Evolutionary conservation across 2,329 filamentous ascomycete species (phyloP).

Genomic region (Cytospora mali): DNA sequence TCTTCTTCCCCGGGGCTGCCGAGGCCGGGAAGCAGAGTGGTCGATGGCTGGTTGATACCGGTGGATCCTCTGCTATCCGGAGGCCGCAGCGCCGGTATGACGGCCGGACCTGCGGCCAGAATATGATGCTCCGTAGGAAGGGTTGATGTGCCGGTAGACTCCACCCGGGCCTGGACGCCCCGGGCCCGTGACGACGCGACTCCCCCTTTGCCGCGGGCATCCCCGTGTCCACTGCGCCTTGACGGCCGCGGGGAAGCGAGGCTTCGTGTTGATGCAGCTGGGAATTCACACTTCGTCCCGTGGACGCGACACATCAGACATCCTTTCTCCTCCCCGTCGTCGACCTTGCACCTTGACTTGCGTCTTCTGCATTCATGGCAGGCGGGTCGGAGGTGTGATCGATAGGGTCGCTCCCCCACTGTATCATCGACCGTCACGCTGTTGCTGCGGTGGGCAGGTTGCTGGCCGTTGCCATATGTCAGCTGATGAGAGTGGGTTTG

Average conservation of each 20-base stretch:
- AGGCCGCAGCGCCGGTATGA: not conserved
- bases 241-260: not conserved
- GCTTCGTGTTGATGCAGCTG: slow-evolving; percentile 31
- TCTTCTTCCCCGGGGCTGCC: slow-evolving; percentile 41
- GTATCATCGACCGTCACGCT: slow-evolving; percentile 1
- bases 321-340: slow-evolving; percentile 48
- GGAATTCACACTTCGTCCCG: slow-evolving; percentile 59
- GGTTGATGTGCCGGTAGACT: not conserved
- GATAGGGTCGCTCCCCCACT: slow-evolving; percentile 51
- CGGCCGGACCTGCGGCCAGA: not conserved
- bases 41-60: slow-evolving; percentile 34
- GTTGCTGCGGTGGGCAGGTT: not conserved
- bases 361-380: slow-evolving; percentile 62
- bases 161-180: not conserved
- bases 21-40: slow-evolving; percentile 35
- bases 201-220: not conserved
- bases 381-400: slow-evolving; percentile 63
- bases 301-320: slow-evolving; percentile 63
- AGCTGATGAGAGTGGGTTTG: not conserved
- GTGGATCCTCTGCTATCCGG: not conserved
- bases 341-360: slow-evolving; percentile 64
- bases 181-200: not conserved
- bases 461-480: not conserved
- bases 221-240: not conserved
- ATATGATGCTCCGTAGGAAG: not conserved